Percentiles rank a stretch among this genome's conserved stretches.
Conservation (phyloP, 129 eudicot species). For the Smallanthus sonchifolius region DNA sequence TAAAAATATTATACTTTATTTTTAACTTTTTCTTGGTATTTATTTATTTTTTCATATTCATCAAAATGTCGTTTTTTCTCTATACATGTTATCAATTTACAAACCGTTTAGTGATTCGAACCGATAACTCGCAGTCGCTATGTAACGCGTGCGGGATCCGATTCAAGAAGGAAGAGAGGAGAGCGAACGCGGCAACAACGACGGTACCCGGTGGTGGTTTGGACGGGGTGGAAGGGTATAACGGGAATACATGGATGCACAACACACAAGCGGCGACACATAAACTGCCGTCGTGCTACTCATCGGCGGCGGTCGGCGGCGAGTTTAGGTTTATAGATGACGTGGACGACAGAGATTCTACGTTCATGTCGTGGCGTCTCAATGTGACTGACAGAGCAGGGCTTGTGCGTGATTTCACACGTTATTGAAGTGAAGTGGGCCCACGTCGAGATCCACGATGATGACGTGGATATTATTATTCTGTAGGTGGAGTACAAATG, state of each 20-base stretch:
- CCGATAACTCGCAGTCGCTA: conserved; percentile 54
- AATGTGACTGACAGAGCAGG: conserved; percentile 75
- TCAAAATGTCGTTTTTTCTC: too few species aligned
- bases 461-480: conserved; percentile 27
- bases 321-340: conserved; percentile 78
- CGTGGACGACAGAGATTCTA: conserved; percentile 58
- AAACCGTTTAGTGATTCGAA: too few species aligned
- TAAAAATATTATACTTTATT: too few species aligned
- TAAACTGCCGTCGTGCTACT: conserved; percentile 53
- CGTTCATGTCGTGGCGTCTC: conserved; percentile 77
- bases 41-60: too few species aligned
- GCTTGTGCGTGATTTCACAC: conserved; percentile 77
- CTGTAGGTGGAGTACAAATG: conserved; percentile 5
- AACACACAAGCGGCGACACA: conserved; percentile 39
- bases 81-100: too few species aligned
- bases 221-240: conserved; percentile 27
- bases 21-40: too few species aligned
- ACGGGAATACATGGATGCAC: conserved; percentile 38
- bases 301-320: conserved; percentile 46
- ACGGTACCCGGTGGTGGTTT: conserved; percentile 31
- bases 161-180: conserved; percentile 90
- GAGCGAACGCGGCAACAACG: conserved; percentile 54
- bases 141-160: conserved; percentile 99
- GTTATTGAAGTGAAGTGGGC: conserved; percentile 36
- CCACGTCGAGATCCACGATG: conserved; percentile 24